phyloP scores from a whole-genome alignment of 371 early-diverging fungal genomes.

The Mortierella polycephala region DNA sequence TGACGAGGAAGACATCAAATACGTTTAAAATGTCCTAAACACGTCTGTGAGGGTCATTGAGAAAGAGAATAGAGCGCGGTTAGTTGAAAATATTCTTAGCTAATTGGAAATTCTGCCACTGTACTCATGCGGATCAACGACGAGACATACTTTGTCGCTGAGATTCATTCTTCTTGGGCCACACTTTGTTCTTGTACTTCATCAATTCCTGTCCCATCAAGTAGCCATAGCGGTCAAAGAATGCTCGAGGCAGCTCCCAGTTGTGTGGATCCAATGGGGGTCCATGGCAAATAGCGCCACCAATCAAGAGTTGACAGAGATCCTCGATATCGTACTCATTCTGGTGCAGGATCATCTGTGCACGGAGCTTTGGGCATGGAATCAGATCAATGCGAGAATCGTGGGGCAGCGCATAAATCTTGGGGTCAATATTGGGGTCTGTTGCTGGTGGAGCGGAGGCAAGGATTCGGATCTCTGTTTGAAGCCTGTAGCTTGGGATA shows the following conservation, averaged over 20 bases:
- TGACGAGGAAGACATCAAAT: not conserved
- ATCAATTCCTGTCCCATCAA: conserved; percentile 53
- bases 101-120: not conserved
- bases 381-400: conserved; percentile 70
- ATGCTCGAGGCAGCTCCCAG: conserved; percentile 67
- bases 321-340: conserved; percentile 67
- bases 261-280: conserved; percentile 67
- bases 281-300: conserved; percentile 64
- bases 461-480: conserved; percentile 39
- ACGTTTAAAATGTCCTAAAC: conserved; percentile 29
- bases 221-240: conserved; percentile 68
- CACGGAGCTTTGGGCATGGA: conserved; percentile 67
- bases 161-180: conserved; percentile 41
- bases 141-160: conserved; percentile 27
- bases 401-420: conserved; percentile 62
- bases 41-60: conserved; percentile 5
- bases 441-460: conserved; percentile 49
- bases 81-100: not conserved
- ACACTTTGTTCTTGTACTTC: conserved; percentile 44
- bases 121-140: not conserved
- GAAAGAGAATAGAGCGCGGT: not conserved
- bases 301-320: conserved; percentile 62
- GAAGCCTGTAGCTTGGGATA: conserved; percentile 36
- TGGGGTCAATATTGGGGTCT: conserved; percentile 48
- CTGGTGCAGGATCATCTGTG: conserved; percentile 70